Evolutionary conservation across 192 early-diverging fungal species (phyloP), one percentile per base, ranked within the genome.

Genomic region (Thamnidium elegans): DNA sequence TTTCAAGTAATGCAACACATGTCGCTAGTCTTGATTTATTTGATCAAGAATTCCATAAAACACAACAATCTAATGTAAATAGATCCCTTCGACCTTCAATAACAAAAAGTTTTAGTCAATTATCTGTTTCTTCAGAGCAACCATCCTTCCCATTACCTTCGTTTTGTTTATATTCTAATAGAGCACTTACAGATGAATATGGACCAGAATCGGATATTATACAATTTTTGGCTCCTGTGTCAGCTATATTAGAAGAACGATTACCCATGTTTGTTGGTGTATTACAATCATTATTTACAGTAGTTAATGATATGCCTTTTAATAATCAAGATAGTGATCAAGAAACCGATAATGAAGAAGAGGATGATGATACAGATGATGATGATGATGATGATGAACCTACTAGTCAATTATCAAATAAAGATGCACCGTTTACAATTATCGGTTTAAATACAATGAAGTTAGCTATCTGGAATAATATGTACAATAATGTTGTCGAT

Each of bases 201-300:
- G 55, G 30, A 1, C 17, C 55, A 34, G 55, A 56, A 31, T 56
- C 55, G 13, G 55, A 56, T 21, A 56, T 56, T 30, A 56, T 56
- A 17, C 55, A 56, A 17, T 56, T 56, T 34, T 36, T 56, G 15
- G 31, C 55, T 20, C 55, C 55, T 34, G 31, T 36, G 4, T 56
- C 55, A 36, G 32, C 15, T 36, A 34, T 19, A 56, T 36, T 56
- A 34, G 55, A 56, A 17, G 55, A 56, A 17, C 31, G 55, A 56
- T 30, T 56, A 56, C 55, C 55, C 2, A 56, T 56, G 55, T 56
- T 56, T 56, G 55, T 56, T 4, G 55, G 55, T 36, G 55, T 56
- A 30, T 56, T 56, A 17, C 55, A 56, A 19, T 56, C 55, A 34
- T 39, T 56, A 56, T 56, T 56, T 19, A 34, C 34, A 36, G 55